Base-by-base conservation (phyloP, 2,329 filamentous ascomycete genomes). In the Beauveria brongniartii region DNA sequence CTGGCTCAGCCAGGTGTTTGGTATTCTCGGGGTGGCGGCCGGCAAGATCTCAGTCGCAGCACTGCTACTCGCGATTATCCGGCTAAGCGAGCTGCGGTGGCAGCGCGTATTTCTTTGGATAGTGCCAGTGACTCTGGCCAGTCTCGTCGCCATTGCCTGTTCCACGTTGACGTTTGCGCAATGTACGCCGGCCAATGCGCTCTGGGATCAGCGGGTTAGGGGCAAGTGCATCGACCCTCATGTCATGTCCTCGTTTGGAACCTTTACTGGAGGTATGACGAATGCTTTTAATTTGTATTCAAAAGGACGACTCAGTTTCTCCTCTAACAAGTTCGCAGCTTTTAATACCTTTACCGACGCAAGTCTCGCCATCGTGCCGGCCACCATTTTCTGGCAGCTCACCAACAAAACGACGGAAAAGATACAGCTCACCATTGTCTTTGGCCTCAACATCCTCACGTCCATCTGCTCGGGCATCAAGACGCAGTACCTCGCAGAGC, bases 401-500 rank as follows among this genome's bases (percentile, higher is more conserved):
- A 80, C 77, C 62, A 94, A 94, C 72, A 73, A 77, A 2, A 92
- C 89, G 0, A 94, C 91, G 50, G 93, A 91, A 68, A 76, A 80
- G 44, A 85, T 91, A 2, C 91, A 96, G 71, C 77, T 96, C 3
- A 66, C 63, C 41, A 63, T 67, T 18, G 63, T 67, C 30, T 67
- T 67, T 41, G 65, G 64, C 22, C 62, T 67, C 50, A 67, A 66
- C 43, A 65, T 67, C 20, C 63, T 67, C n/a, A 66, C 66, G 1
- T 65, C 64, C 34, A 64, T 67, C 43, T 67, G 64, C 62, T 67
- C 65, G 10, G 66, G 66, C 47, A 64, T 67, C 60, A 67, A 67
- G 53, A 67, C 66, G 7, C 63, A 66, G 24, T 67, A 67, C 47
- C 63, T 67, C 40, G 63, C 60, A 20, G 59, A 64, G 26, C 63